Base-by-base conservation (phyloP, 2,329 filamentous ascomycete species). In the Leptographium galeiforme region DNA sequence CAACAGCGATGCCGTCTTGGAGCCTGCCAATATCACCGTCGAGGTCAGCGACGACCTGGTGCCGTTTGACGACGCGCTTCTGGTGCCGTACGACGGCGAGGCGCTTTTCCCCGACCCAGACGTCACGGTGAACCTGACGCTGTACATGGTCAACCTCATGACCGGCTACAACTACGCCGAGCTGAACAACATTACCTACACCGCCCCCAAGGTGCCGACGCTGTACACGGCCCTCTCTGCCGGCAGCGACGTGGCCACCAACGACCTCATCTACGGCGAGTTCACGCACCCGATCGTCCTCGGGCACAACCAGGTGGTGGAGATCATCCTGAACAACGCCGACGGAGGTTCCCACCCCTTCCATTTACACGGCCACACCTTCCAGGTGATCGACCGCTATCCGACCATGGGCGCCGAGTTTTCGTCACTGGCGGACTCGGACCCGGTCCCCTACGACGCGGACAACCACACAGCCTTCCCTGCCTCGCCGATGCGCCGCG, bases 151-250 rank as follows among this genome's bases (percentile, higher is more conserved):
- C 60, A 82, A 84, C 56, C 73, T 89, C 12, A 73, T 72, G 41
- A 61, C 52, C 12, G 58, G 58, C 54, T 36, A 38, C 50, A 74
- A 73, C 63, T 73, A 73, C 54, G 82, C 80, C 56, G 82, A 83
- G 67, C 79, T 87, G 70, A 90, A 91, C 71, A 82, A 87, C 66
- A 79, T 88, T 57, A 88, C 85, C 34, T 95, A 90, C 65, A 76
- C 78, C 4, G 53, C 69, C 0, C 87, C 86, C 49, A 87, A 87
- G 64, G 88, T 94, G 0, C 89, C 89, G 0, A 82, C 84, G 0
- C 73, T 95, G 0, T 94, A 89, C 72, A 88, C 85, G 0, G 87
- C 77, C 1, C 72, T 94, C 4, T 81, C 79, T 0, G 68, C 49
- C 48, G 79, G 79, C 18, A 7, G 30, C 43, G 68, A 86, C 50